These are phyloP conservation scores for Hypoxylon sp. DNA, from an alignment of 2,329 filamentous ascomycete species.

Conservation along the genomic window DNA sequence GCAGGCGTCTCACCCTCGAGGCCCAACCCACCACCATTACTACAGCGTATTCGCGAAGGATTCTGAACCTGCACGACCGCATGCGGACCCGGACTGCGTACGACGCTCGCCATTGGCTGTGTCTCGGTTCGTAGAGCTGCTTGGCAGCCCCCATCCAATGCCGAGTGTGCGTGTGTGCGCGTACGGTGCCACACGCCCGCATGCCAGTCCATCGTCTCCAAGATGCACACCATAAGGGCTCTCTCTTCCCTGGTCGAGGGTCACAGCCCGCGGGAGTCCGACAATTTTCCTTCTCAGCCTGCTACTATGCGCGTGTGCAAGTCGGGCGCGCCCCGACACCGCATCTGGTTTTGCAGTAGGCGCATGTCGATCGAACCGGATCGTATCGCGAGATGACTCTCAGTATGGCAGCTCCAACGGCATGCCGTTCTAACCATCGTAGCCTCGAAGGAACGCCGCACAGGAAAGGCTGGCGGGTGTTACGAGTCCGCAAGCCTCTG, in stretches of 20 bases:
- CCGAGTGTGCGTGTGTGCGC: constrained; percentile 4
- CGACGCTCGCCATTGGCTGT: constrained; percentile 16
- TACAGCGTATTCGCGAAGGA: constrained; percentile 28
- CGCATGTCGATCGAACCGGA: neutral
- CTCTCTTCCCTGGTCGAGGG: constrained; percentile 12
- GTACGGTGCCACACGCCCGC: constrained; percentile 24
- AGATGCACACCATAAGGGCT: constrained; percentile 33
- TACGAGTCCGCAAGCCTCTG: constrained; percentile 10
- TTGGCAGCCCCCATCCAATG: constrained; percentile 25
- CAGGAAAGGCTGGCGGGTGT: neutral
- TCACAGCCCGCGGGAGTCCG: constrained; percentile 13
- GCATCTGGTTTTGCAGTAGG: constrained; percentile 10
- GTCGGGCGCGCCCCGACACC: neutral
- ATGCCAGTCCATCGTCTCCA: constrained; percentile 26
- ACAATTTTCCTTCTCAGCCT: constrained; percentile 11
- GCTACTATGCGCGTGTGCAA: too few relatives aligned
- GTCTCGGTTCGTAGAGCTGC: constrained; percentile 12
- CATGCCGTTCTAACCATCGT: too few relatives aligned
- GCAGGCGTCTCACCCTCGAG: constrained; percentile 20
- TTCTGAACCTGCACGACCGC: constrained; percentile 23
- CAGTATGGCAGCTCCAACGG: neutral
- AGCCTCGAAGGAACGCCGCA: constrained; percentile 21
- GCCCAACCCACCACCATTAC: constrained; percentile 23
- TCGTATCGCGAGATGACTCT: neutral
- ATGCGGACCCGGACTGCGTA: constrained; percentile 12